Percentiles rank a stretch among this genome's conserved stretches.
phyloP scores from a whole-genome alignment of 257 asterid species.

The Echites panduratus region DNA sequence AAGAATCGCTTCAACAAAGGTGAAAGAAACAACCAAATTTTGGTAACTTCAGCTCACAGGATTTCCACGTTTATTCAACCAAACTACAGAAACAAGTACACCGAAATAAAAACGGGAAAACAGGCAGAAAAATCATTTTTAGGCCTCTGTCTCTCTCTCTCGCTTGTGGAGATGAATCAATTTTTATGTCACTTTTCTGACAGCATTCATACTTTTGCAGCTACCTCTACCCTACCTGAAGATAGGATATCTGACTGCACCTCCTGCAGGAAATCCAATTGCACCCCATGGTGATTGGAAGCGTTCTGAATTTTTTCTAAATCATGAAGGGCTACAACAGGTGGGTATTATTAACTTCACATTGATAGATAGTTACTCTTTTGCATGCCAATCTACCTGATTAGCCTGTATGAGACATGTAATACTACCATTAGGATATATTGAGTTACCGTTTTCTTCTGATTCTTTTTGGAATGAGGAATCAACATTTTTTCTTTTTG shows the following conservation, averaged over 20 bases:
- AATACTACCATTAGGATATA: not conserved
- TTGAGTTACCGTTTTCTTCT: not conserved
- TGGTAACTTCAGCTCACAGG: too few species aligned
- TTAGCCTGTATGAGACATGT: not conserved
- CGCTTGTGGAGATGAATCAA: conserved; percentile 2
- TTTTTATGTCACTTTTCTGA: not conserved
- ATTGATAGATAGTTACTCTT: not conserved
- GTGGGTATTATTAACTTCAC: conserved; percentile 26
- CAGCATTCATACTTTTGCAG: conserved; percentile 39
- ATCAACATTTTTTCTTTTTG: not conserved
- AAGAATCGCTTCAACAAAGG: not conserved
- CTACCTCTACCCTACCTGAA: conserved; percentile 90
- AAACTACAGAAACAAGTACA: not conserved
- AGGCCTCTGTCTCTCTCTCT: conserved; percentile 5
- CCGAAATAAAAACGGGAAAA: not conserved
- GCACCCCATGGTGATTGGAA: conserved; percentile 98
- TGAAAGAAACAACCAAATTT: too few species aligned
- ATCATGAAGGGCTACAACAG: conserved; percentile 93
- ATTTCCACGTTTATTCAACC: too few species aligned
- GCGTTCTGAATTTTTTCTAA: conserved; percentile 69
- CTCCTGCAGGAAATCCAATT: conserved; percentile 80
- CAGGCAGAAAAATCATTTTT: not conserved
- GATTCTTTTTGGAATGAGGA: not conserved
- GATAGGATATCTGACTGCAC: conserved; percentile 88
- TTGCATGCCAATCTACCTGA: not conserved